These are phyloP conservation scores for Fusarium abutilonis DNA, from an alignment of 2,329 filamentous ascomycete genomes.

Conservation along the genomic window DNA sequence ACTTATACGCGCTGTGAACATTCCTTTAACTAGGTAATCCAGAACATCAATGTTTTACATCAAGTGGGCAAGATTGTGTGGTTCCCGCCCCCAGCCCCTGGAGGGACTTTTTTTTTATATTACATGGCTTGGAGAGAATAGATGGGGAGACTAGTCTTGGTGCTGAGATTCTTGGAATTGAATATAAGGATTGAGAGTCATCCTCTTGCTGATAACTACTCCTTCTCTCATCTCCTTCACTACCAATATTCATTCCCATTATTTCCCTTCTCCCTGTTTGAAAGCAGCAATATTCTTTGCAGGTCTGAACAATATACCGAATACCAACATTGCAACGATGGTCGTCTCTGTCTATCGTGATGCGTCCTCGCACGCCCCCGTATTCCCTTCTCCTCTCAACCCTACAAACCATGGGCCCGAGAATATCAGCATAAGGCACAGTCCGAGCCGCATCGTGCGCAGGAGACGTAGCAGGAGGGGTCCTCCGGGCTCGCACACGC, in stretches of 20 bases:
- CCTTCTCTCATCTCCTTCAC: constrained; percentile 17
- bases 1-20: constrained; percentile 36
- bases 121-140: constrained; percentile 30
- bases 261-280: not conserved
- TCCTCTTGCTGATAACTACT: constrained; percentile 23
- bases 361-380: constrained; percentile 40
- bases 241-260: constrained; percentile 21
- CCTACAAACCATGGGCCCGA: constrained; percentile 35
- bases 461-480: constrained; percentile 35
- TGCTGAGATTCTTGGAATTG: constrained; percentile 25
- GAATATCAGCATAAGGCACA: constrained; percentile 8
- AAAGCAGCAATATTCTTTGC: not conserved
- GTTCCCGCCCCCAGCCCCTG: constrained; percentile 33
- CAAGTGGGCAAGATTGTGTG: not conserved
- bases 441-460: constrained; percentile 31
- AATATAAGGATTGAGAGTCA: constrained; percentile 40
- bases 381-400: constrained; percentile 45
- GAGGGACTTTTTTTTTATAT: constrained; percentile 16
- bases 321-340: constrained; percentile 21
- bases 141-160: constrained; percentile 13
- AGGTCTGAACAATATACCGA: constrained; percentile 11
- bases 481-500: constrained; percentile 48
- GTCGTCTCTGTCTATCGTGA: constrained; percentile 25
- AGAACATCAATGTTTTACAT: constrained; percentile 36
- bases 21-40: constrained; percentile 21